Conservation (phyloP, 768 basidiomycete species). For the Mycena sanguinolenta region DNA sequence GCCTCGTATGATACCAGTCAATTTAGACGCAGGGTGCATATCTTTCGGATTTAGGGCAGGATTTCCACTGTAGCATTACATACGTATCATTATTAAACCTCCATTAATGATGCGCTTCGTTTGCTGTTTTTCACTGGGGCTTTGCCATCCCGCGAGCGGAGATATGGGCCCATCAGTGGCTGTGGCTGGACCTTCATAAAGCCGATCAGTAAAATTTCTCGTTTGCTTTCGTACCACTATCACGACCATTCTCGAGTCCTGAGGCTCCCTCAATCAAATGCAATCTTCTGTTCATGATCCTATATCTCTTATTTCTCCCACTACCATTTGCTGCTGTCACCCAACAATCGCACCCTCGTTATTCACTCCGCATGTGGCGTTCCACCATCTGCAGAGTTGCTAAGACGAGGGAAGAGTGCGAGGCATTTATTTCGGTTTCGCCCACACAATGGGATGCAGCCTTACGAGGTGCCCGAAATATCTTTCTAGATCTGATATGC, state of each 20-base stretch:
- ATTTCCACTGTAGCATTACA: too few species aligned
- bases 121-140: too few species aligned
- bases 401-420: constrained; percentile 27
- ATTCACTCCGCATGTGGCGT: constrained; percentile 23
- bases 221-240: background rate
- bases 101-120: too few species aligned
- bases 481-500: too few species aligned
- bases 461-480: constrained; percentile 33
- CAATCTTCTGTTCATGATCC: background rate
- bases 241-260: background rate
- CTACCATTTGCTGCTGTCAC: too few species aligned
- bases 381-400: constrained; percentile 29
- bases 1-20: too few species aligned
- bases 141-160: too few species aligned
- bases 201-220: constrained; percentile 5
- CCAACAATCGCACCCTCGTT: constrained; percentile 4
- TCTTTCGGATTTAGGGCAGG: too few species aligned
- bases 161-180: constrained; percentile 12
- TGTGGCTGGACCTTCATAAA: background rate
- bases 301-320: background rate
- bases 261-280: background rate
- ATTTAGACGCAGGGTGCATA: too few species aligned
- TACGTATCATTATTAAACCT: background rate
- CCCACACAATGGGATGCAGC: constrained; percentile 15
- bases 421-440: constrained; percentile 31